Evolutionary conservation across 2,329 filamentous ascomycete genomes (phyloP).

Genomic region (Lasiodiplodia gonubiensis): DNA sequence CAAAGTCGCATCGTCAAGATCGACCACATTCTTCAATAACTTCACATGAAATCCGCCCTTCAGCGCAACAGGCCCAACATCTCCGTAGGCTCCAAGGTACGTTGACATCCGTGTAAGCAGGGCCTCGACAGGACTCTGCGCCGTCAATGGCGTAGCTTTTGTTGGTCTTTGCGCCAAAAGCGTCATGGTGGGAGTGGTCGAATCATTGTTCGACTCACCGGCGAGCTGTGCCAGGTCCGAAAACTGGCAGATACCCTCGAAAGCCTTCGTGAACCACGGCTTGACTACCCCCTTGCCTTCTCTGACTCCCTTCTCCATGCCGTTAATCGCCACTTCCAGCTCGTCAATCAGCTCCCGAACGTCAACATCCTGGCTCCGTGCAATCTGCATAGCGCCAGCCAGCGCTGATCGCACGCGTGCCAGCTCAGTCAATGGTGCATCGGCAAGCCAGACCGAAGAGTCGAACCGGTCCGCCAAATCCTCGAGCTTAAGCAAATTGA

Average conservation of each 20-base stretch:
- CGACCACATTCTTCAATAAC: background rate
- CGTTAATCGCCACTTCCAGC: conserved; percentile 38
- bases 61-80: conserved; percentile 19
- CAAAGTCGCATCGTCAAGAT: conserved; percentile 45
- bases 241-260: conserved; percentile 47
- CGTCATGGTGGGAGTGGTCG: conserved; percentile 29
- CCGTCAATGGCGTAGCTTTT: conserved; percentile 31
- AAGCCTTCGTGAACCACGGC: conserved; percentile 46
- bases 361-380: conserved; percentile 39
- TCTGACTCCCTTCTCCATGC: conserved; percentile 39
- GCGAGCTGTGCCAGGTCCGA: conserved; percentile 36
- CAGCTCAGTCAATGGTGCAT: conserved; percentile 42
- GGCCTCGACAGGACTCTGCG: background rate
- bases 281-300: conserved; percentile 37
- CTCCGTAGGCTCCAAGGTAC: conserved; percentile 12
- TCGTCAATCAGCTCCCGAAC: conserved; percentile 38
- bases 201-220: background rate
- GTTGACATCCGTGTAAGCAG: background rate
- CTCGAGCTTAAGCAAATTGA: conserved; percentile 51
- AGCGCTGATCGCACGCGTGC: conserved; percentile 44
- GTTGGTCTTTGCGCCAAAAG: conserved; percentile 47
- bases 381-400: conserved; percentile 41
- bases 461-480: conserved; percentile 55
- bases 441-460: conserved; percentile 44
- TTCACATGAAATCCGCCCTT: conserved; percentile 9